Conservation (phyloP, 805 yeast genomes). For the Teunomyces stri region DNA sequence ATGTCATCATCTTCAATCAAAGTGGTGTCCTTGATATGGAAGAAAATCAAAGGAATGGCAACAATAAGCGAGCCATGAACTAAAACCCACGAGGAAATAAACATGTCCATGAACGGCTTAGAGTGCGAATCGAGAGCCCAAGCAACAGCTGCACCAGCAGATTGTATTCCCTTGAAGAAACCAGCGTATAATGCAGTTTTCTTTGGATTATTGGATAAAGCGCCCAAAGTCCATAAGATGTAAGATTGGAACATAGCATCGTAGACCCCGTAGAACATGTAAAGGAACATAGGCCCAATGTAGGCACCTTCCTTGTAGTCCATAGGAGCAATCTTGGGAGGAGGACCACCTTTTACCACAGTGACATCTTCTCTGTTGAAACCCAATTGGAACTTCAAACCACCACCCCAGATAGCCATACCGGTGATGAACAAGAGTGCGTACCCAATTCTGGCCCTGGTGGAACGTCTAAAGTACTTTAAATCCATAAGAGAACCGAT, state of each 20-base stretch:
- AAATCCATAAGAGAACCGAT: slow-evolving; percentile 52
- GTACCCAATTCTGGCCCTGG: slow-evolving; percentile 48
- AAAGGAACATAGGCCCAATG: slow-evolving; percentile 60
- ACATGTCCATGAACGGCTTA: slow-evolving; percentile 38
- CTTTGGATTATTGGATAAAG: slow-evolving; percentile 56
- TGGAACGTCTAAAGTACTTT: slow-evolving; percentile 36
- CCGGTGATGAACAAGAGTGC: slow-evolving; percentile 36
- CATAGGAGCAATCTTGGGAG: slow-evolving; percentile 26
- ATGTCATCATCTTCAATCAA: slow-evolving; percentile 29
- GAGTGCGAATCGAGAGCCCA: slow-evolving; percentile 54
- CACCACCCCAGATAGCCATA: slow-evolving; percentile 60
- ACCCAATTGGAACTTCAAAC: slow-evolving; percentile 45
- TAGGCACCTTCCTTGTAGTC: slow-evolving; percentile 48
- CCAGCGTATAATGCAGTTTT: slow-evolving; percentile 58
- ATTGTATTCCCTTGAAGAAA: slow-evolving; percentile 61
- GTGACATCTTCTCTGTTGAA: slow-evolving; percentile 36
- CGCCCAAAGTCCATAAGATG: slow-evolving; percentile 58
- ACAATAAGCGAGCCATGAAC: slow-evolving; percentile 47
- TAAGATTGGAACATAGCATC: slow-evolving; percentile 63
- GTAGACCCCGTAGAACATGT: slow-evolving; percentile 58
- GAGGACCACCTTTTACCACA: slow-evolving; percentile 8
- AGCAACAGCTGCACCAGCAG: slow-evolving; percentile 60
- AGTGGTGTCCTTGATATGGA: slow-evolving; percentile 45
- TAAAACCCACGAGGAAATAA: slow-evolving; percentile 49
- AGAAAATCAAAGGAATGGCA: slow-evolving; percentile 48